Evolutionary conservation across 148 eudicot genomes (phyloP), one percentile per base, ranked within the genome.

Genomic region (Fallopia convolvulus): DNA sequence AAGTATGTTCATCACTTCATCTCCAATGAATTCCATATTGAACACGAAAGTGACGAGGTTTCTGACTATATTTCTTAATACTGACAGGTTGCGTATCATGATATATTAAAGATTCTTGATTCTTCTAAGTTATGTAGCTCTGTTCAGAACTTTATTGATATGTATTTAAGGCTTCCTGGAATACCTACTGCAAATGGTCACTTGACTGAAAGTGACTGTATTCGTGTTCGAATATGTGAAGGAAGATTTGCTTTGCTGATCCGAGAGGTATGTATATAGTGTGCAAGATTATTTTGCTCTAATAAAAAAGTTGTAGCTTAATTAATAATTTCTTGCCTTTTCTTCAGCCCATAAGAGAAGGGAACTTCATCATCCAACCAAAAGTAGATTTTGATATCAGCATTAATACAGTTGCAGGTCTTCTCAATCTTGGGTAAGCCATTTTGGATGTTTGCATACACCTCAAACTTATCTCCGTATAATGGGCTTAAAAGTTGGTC

Each of bases 321-420:
- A 30, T 44, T 50, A 20, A 30, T 20, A 14, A 13, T 23, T 9
- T 47, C 49, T 8, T 80, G 47, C 30, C 18, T 21, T 55, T 65
- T 30, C 56, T 76, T 76, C 83, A 95, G 99, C 99, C 99, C 63
- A 95, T 95, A 80, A 88, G 89, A 88, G 99, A 95, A 85, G 97
- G 99, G 71, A 83, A 92, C 88, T 95, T 87, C 79, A 91, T 95
- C 73, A 92, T 95, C 80, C 99, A 95, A 84, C 99, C 99, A 8
- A 95, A 95, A 85, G 99, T 95, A 78, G 97, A 95, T 85, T 95
- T 95, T 86, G 99, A 95, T 82, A 95, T 95, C 84, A 88, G 99
- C 85, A 84, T 89, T 53, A 87, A 88, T 80, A 95, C 99, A 39
- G 99, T 95, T 78, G 91, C 96, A 75, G 99, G 99, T 53, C 97